Evolutionary conservation across 345 rosid species (phyloP).

Genomic region (Dovyalis caffra): DNA sequence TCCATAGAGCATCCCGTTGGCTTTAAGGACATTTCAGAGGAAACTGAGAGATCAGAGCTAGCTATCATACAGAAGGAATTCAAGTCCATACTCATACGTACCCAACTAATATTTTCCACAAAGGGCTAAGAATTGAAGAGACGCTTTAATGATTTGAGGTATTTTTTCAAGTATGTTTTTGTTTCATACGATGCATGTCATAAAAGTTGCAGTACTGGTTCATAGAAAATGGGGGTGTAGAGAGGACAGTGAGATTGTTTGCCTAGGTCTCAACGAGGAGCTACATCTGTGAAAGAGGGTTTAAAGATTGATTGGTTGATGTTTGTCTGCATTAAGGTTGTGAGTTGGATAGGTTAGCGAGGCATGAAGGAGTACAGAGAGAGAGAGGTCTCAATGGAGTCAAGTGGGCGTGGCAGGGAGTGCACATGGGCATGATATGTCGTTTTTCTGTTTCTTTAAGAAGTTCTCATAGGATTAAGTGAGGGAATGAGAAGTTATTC

Average conservation of each 20-base stretch:
- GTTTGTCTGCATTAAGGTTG: constrained; percentile 31
- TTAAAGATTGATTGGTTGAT: constrained; percentile 29
- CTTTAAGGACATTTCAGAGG: constrained; percentile 29
- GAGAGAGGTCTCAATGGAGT: constrained; percentile 6
- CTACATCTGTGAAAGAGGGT: constrained; percentile 31
- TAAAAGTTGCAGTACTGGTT: not conserved
- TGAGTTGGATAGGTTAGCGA: constrained; percentile 33
- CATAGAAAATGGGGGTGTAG: not conserved
- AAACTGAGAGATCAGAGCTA: constrained; percentile 8
- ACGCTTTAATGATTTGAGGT: constrained; percentile 12
- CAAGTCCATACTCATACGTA: constrained; percentile 9
- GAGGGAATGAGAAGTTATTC: constrained; percentile 40
- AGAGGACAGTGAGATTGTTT: constrained; percentile 35
- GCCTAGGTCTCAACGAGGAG: constrained; percentile 29
- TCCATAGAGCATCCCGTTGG: constrained; percentile 16
- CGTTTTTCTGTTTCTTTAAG: constrained; percentile 34
- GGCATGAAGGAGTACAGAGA: constrained; percentile 13
- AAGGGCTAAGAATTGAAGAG: constrained; percentile 12
- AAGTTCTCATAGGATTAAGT: constrained; percentile 28
- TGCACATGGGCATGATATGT: constrained; percentile 57
- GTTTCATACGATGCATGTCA: constrained; percentile 22
- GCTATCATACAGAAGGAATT: constrained; percentile 19
- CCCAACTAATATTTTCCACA: constrained; percentile 17
- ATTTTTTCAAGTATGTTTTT: constrained; percentile 6
- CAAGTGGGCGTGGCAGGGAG: constrained; percentile 23